Base-by-base conservation (phyloP, 2,329 filamentous ascomycete species). In the Trichophyton simii region DNA sequence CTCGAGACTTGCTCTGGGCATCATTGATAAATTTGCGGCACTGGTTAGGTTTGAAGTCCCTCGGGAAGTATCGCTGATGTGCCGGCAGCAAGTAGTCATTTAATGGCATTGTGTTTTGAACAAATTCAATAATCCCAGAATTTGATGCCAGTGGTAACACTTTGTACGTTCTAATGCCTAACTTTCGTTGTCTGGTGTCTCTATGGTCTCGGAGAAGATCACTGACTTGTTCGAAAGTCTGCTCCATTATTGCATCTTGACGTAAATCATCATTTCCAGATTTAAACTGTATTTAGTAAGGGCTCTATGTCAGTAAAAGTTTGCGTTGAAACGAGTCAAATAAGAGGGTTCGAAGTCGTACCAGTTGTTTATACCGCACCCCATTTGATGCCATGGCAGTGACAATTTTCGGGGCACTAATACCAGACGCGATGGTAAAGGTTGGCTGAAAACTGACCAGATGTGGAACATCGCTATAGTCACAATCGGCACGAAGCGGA, bases 201-300 rank as follows among this genome's bases (percentile, higher is more conserved):
- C 89, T 86, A 72, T 97, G 91, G 57, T 89, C 86, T 71, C 89
- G 88, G 28, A 99, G 79, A 22, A 99, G 83, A 59, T 89, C 88
- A 62, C 91, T 97, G 22, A 96, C 94, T 74, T 95, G 91, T 62
- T 91, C 89, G 72, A 99, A 99, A 0, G 99, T 94, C 75, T 99
- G 94, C 74, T 99, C 95, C 95, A 99, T 99, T 78, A 86, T 99
- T 52, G 92, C 90, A 70, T 99, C 94, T 76, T 99, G 94, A 7
- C 95, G 88, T 11, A 99, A 82, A 71, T 99, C 92, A 72, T 99
- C 94, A 70, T 92, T 92, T 18, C 94, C 91, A 64, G 91, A 91
- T 79, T 99, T 99, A 71, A 96, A 86, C 79, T 85, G 65, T 62
- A 58, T 11, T 59, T 18, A 9, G 25, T 11, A 41, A 59, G 20